Evolutionary conservation across 1,284 basidiomycete genomes (phyloP), one percentile per base, ranked within the genome.

Genomic region (Cryptococcus maquisensis): DNA sequence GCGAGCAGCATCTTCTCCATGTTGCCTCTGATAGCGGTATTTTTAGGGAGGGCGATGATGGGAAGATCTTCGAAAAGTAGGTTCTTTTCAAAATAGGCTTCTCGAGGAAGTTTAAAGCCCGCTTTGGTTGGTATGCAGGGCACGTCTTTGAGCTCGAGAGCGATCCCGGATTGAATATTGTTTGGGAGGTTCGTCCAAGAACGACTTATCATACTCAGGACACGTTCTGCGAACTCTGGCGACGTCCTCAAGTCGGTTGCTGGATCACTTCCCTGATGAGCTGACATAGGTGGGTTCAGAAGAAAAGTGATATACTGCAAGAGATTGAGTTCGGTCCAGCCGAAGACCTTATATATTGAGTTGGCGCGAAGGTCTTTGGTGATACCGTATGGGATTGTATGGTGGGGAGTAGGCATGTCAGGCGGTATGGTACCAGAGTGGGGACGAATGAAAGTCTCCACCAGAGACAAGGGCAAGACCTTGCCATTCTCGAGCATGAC

Each of bases 31-130:
- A 95, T 80, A 0, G 73, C 60, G 0, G 77, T 66, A 1, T 82
- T 84, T 12, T 86, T 88, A 0, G 90, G 84, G 46, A 98, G 78
- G 1, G 80, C 82, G 2, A 95, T 84, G 26, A 94, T 83, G 1
- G 91, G 86, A 21, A 97, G 79, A 73, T 98, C 94, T 13, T 84
- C 82, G 72, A 98, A 98, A 10, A 98, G 80, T 58, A 90, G 84
- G 37, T 88, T 90, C 61, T 84, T 90, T 21, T 87, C 79, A 71
- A 98, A 94, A 76, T 99, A 99, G 5, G 91, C 81, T 56, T 93
- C 84, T 7, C 78, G 76, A 0, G 95, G 90, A 52, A 74, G 66
- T 64, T 84, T 86, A 79, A 95, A 81, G 7, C 93, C 93, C 16
- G 78, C 75, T 3, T 85, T 84, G 0, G 93, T 95, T 0, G 87